phyloP scores from a whole-genome alignment of 441 rosid genomes.

The Arabidopsis hybrid region DNA sequence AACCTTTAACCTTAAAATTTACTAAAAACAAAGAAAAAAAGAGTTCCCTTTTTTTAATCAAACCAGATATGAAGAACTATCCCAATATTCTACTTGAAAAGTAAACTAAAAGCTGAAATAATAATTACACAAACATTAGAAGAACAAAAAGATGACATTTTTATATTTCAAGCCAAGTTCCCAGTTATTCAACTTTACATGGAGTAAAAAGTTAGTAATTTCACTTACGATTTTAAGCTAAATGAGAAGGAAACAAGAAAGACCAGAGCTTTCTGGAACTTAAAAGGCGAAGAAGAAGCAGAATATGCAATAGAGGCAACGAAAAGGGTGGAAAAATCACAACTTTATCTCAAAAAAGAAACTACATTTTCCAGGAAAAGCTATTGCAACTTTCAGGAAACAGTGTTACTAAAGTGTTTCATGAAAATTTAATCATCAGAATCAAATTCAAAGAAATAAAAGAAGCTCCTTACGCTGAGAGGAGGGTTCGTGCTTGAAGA shows the following conservation, averaged over 20 bases:
- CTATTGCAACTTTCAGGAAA: slow-evolving; percentile 26
- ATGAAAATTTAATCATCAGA: neutral
- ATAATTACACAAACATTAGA: slow-evolving; percentile 9
- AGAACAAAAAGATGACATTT: neutral
- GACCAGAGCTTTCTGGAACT: slow-evolving; percentile 12
- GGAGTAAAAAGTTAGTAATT: neutral
- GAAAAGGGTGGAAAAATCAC: slow-evolving; percentile 15
- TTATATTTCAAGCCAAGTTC: slow-evolving; percentile 4
- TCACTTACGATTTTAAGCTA: neutral
- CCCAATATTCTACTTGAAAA: slow-evolving; percentile 19
- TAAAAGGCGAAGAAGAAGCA: neutral
- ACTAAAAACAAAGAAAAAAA: slow-evolving; percentile 18
- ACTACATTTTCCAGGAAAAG: slow-evolving; percentile 35
- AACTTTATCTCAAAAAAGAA: slow-evolving; percentile 20
- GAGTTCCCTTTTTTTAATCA: slow-evolving; percentile 2
- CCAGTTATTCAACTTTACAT: slow-evolving; percentile 7
- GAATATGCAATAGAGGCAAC: slow-evolving; percentile 11
- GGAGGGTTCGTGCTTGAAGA: slow-evolving; percentile 22
- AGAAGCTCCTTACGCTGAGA: slow-evolving; percentile 24
- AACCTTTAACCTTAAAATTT: slow-evolving; percentile 15
- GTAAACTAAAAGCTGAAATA: slow-evolving; percentile 6
- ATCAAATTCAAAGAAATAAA: slow-evolving; percentile 4
- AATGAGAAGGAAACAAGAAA: neutral
- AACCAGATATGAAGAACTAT: slow-evolving; percentile 29
- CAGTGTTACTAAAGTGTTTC: neutral